These are phyloP conservation scores for Verticillium tricorpus DNA, from an alignment of 2,329 filamentous ascomycete genomes.

Conservation along the genomic window DNA sequence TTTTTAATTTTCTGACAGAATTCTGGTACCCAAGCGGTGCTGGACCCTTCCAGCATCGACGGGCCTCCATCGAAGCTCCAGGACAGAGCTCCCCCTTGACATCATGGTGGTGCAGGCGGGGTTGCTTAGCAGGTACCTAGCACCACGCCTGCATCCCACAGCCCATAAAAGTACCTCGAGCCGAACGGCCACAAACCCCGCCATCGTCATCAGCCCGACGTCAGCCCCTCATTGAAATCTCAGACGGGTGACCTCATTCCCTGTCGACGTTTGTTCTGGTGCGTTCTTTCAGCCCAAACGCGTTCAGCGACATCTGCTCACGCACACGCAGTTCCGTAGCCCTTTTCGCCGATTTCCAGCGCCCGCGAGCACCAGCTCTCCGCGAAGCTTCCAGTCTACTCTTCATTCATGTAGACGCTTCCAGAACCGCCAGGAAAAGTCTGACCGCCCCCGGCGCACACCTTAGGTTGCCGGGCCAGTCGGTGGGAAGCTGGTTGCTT, in stretches of 20 bases:
- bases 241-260: not conserved
- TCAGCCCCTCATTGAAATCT: not conserved
- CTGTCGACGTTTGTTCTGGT: not conserved
- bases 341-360: too few species aligned
- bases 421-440: not conserved
- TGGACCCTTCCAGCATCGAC: not conserved
- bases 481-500: not conserved
- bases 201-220: not conserved
- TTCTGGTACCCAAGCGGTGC: not conserved
- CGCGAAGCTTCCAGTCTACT: not conserved
- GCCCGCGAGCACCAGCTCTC: not conserved
- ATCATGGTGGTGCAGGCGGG: not conserved
- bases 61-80: not conserved
- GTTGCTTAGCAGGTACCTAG: not conserved
- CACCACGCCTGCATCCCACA: not conserved
- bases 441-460: not conserved
- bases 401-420: not conserved
- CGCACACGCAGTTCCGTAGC: too few species aligned
- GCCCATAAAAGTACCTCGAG: not conserved
- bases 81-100: not conserved
- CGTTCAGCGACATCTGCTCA: too few species aligned
- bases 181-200: not conserved
- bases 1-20: not conserved
- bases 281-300: not conserved
- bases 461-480: not conserved